A percentile compares a stretch with the other conserved stretches of the same genome.
Conservation (phyloP, 2,329 filamentous ascomycete species). For the Mycosphaerella sp. region DNA sequence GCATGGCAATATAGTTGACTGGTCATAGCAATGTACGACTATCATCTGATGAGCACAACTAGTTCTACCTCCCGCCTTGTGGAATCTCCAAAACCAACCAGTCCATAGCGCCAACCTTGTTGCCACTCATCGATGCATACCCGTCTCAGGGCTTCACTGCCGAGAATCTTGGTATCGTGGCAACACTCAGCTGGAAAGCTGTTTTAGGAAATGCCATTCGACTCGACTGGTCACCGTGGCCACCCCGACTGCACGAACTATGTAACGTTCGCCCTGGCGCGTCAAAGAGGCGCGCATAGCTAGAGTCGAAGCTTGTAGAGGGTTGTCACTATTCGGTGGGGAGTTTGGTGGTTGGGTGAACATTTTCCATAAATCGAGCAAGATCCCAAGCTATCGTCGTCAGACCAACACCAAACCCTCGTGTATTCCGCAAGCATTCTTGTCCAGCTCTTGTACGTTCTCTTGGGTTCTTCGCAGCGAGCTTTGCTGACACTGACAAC, state of each 20-base stretch:
- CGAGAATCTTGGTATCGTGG: conserved; percentile 5
- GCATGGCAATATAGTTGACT: too few species aligned
- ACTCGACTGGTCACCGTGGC: background rate
- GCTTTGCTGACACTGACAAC: background rate
- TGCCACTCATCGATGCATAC: background rate
- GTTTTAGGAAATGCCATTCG: conserved; percentile 4
- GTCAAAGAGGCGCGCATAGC: background rate
- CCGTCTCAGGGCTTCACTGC: background rate
- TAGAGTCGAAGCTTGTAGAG: background rate
- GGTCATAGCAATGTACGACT: too few species aligned
- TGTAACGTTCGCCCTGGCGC: background rate
- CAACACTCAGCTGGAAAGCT: conserved; percentile 1
- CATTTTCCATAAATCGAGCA: background rate
- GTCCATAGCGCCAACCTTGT: conserved; percentile 6
- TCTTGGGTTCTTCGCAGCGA: background rate
- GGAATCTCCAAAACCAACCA: too few species aligned
- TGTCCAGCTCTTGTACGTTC: background rate
- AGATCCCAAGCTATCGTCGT: background rate
- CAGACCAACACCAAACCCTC: background rate
- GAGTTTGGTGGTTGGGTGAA: background rate
- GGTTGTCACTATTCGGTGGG: background rate
- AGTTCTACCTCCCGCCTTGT: too few species aligned
- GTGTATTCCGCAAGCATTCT: conserved; percentile 2
- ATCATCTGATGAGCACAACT: too few species aligned
- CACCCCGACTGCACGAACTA: conserved; percentile 5